Evolutionary conservation across 352 stramenopile species (phyloP), one percentile per base, ranked within the genome.

Genomic region (Elongisporangium anandrum): DNA sequence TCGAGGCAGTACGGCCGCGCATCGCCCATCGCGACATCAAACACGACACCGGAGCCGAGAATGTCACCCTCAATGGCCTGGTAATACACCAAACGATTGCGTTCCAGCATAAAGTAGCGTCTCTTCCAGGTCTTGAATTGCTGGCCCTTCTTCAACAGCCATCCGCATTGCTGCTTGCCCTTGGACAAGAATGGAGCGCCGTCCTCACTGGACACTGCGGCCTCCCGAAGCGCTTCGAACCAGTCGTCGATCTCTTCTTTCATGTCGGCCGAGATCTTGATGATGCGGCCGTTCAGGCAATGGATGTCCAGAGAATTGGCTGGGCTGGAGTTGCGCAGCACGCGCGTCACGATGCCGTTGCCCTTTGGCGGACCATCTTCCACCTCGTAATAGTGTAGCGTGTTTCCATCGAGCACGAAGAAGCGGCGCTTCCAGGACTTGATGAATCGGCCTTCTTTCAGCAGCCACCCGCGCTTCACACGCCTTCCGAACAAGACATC

Each of bases 91-190:
- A 95, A 53, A 12, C 76, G 73, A 16, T 77, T 89, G n/a, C 75
- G 68, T 50, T 83, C 66, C 49, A 95, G 72, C 19, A 83, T 66
- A 45, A 95, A 90, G 59, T 85, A 92, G 8, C 81, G 72, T n/a
- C 77, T 69, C 65, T 94, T 95, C 86, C 86, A 95, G 0, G 70
- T 90, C 72, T 92, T 90, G 56, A 94, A 84, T 50, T 81, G 75
- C 57, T 94, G 82, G 1, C 86, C 86, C 64, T 88, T 79, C 64
- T 95, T 95, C 52, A 92, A 57, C 1, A 95, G 69, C 84, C 84
- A 95, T 20, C 85, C 85, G 12, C 50, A 52, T n/a, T 52, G 19
- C 5, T 26, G 48, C 7, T 52, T 52, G 19, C 19, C 48, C 15
- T 22, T 52, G 7, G 34, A 17, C 17, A 38, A 22, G 22, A 20